Evolutionary conservation across 495 filamentous ascomycete species (phyloP).

Genomic region (Cladorrhinum samala): DNA sequence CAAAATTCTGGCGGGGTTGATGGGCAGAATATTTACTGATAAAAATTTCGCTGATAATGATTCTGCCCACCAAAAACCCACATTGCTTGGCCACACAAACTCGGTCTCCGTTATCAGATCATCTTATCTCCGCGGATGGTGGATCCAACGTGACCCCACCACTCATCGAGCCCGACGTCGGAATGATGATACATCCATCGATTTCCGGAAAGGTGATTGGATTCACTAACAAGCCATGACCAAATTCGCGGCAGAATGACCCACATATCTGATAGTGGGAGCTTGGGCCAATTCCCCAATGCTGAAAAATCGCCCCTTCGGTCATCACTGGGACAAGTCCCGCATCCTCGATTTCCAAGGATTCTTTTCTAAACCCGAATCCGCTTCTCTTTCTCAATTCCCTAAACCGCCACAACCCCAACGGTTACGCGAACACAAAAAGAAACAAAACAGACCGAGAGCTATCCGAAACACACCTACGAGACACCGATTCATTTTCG

Average conservation of each 20-base stretch:
- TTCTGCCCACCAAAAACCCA: no score
- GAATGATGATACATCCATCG: slow-evolving; percentile 19
- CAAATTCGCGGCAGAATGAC: no score
- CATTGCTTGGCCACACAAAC: no score
- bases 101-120: slow-evolving; percentile 30
- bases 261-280: slow-evolving; percentile 19
- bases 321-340: slow-evolving; percentile 28
- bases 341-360: slow-evolving; percentile 23
- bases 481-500: background rate
- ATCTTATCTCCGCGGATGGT: slow-evolving; percentile 32
- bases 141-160: slow-evolving; percentile 5
- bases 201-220: background rate
- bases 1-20: slow-evolving; percentile 22
- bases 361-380: slow-evolving; percentile 6
- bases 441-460: background rate
- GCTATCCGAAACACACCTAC: background rate
- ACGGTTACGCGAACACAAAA: background rate
- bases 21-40: slow-evolving; percentile 16
- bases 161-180: slow-evolving; percentile 24
- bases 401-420: no score
- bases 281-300: slow-evolving; percentile 13
- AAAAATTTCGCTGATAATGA: background rate
- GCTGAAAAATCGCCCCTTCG: slow-evolving; percentile 25
- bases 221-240: slow-evolving; percentile 7
- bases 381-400: background rate